These are phyloP conservation scores for Daldinia sp. DNA, from an alignment of 2,329 filamentous ascomycete species.

Conservation along the genomic window DNA sequence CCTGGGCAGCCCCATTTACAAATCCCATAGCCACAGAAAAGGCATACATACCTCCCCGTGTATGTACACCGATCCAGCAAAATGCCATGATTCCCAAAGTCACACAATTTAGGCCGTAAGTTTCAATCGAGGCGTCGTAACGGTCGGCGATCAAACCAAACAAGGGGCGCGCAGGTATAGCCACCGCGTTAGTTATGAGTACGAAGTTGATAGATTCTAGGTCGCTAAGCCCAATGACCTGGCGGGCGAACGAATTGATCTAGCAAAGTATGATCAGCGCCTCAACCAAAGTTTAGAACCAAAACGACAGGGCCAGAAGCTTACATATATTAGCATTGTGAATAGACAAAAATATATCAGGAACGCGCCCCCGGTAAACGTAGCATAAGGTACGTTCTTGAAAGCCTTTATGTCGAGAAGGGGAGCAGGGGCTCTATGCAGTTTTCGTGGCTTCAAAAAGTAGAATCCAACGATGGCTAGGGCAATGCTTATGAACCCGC, in stretches of 20 bases:
- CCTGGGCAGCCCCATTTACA: constrained; percentile 40
- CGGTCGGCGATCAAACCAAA: constrained; percentile 64
- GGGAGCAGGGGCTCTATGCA: constrained; percentile 13
- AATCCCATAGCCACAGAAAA: constrained; percentile 39
- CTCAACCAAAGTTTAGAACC: neutral
- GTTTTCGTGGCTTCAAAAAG: constrained; percentile 23
- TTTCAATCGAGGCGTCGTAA: constrained; percentile 63
- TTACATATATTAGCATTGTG: constrained; percentile 37
- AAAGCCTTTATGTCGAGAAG: constrained; percentile 25
- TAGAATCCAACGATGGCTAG: constrained; percentile 20
- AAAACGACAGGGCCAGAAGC: neutral
- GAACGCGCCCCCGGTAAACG: constrained; percentile 54
- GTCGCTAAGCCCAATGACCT: constrained; percentile 57
- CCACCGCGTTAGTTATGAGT: constrained; percentile 66
- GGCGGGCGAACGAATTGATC: constrained; percentile 51
- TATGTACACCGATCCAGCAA: constrained; percentile 62
- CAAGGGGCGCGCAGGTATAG: constrained; percentile 63
- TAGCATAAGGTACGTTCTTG: constrained; percentile 11
- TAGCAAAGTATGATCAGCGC: constrained; percentile 30
- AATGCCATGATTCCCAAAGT: constrained; percentile 58
- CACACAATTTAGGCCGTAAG: constrained; percentile 55
- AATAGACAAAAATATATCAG: constrained; percentile 37
- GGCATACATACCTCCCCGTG: constrained; percentile 31
- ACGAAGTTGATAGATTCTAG: constrained; percentile 64
- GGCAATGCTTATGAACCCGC: constrained; percentile 52